Evolutionary conservation across 306 rosid genomes (phyloP), one percentile per base, ranked within the genome.

Genomic region (Echinosophora koreensis): DNA sequence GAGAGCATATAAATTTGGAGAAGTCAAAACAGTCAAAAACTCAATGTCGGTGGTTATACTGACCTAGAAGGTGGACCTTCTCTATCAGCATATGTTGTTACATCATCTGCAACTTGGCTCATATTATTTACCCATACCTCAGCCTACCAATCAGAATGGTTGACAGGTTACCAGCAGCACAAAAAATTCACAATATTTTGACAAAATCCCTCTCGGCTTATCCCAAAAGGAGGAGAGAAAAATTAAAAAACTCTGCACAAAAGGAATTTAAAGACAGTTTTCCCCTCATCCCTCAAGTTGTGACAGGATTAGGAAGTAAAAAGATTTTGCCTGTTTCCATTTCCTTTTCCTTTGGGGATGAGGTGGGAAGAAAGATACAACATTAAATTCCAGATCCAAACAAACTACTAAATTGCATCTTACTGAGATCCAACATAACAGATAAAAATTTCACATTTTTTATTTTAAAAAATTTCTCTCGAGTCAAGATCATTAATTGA

Each of bases 121-220:
- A 94, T 89, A 49, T 83, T 86, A 67, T 77, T 88, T 67, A 90
- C 89, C 98, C 93, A 94, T 82, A 64, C 69, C 78, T 88, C 86
- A 18, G 98, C 97, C 98, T 92, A 89, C 88, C 77, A 35, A 84
- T 62, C 64, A 73, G 56, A 62, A 73, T 14, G 42, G 18, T 47
- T 55, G 13, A 65, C 37, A 75, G 51, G 32, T 64, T 35, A 78
- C 13, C 12, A 51, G 37, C 27, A 69, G 10, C 60, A 74, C 41
- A 2, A 68, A 15, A n/a, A 70, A 56, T 34, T 69, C 14, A 54
- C 65, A 68, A 74, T 55, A 69, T 55, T 79, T 52, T 38, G 2
- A 8, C 42, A 47, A 55, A 55, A 32, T 28, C 30, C 51, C 69
- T 3, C 7, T 4, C 5, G 61, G 49, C 17, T 46, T 60, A 28